Base-by-base conservation (phyloP, 257 asterid genomes). In the Solanum etuberosum region DNA sequence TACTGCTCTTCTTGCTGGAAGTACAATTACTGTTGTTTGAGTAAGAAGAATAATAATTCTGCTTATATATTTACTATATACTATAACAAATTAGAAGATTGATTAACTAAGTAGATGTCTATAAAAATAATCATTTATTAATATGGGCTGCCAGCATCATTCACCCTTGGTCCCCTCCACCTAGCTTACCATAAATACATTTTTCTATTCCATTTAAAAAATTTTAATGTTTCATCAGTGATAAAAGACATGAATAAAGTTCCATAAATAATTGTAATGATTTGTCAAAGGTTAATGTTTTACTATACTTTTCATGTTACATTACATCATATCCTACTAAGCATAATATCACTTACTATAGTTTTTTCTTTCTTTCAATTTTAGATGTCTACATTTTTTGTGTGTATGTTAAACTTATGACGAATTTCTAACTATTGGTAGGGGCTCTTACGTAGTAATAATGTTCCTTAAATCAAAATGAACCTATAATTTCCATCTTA, bases 1-100 rank as follows among this genome's bases (percentile, higher is more conserved):
- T 61, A 54, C 63, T 54, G 61, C 31, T 21, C 72, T 40, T 68
- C 31, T 85, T 40, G 34, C 51, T 67, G 74, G 43, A 40, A 85
- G 65, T 83, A 77, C 89, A 18, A 84, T 88, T 46, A 67, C 85
- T 11, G 88, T 88, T 21, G 40, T 76, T 23, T 88, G 72, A 88
- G 7, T 68, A 27, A 59, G 10, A 32, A 7, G 5, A 70, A 63
- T 9, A 10, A 6, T 15, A 13, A n/a, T 35, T n/a, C 65, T 78
- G 25, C 8, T 78, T 23, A 78, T 23, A 78, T 15, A 27, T 78
- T 42, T 78, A 59, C 51, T 27, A 23, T 18, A 77, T 77, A 77
- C 9, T 42, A 77, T 42, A 77, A 77, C n/a, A 14, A 42, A 46
- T 42, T 77, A 77, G 63, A 37, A 77, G 14, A 43, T 43, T 16